Percentiles rank a stretch among this genome's conserved stretches.
Conservation (phyloP, 768 basidiomycete genomes). For the Leccinum fibrillosum region DNA sequence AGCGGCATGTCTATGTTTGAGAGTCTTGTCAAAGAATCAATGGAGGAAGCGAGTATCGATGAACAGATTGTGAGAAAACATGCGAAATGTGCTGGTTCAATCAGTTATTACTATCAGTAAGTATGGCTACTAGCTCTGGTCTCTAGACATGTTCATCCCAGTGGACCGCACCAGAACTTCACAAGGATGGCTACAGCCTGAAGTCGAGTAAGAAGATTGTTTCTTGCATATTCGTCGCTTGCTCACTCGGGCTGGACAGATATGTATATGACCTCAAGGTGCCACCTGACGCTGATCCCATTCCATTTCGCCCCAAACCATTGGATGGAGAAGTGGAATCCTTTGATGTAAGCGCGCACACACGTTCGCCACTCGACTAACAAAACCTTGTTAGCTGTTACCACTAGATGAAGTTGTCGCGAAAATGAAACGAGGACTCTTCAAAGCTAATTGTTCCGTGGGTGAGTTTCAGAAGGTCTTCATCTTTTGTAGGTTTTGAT, state of each 20-base stretch:
- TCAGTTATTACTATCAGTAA: slow-evolving; percentile 82
- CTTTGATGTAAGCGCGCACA: slow-evolving; percentile 62
- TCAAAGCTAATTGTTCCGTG: slow-evolving; percentile 92
- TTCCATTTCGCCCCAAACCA: slow-evolving; percentile 62
- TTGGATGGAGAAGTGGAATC: slow-evolving; percentile 92
- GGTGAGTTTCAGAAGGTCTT: slow-evolving; percentile 43
- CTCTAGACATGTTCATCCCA: neutral
- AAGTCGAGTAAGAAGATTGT: slow-evolving; percentile 61
- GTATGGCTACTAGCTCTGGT: neutral
- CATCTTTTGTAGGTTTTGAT: slow-evolving; percentile 1
- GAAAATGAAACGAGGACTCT: slow-evolving; percentile 65
- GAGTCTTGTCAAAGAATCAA: slow-evolving; percentile 83
- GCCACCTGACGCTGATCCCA: slow-evolving; percentile 46
- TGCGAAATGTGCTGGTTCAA: slow-evolving; percentile 58
- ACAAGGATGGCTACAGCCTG: slow-evolving; percentile 72
- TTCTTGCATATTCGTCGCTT: neutral
- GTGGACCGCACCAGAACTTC: slow-evolving; percentile 19
- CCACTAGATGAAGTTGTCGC: slow-evolving; percentile 57
- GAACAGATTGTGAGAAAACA: slow-evolving; percentile 60
- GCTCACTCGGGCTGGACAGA: slow-evolving; percentile 28
- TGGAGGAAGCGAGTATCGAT: slow-evolving; percentile 86
- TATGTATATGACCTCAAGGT: slow-evolving; percentile 83
- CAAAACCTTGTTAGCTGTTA: slow-evolving; percentile 49
- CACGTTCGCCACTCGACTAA: neutral
- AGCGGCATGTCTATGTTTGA: slow-evolving; percentile 72